Percentiles rank a stretch among this genome's conserved stretches.
phyloP scores from a whole-genome alignment of 257 asterid species.

The Thymus mandschuricus region DNA sequence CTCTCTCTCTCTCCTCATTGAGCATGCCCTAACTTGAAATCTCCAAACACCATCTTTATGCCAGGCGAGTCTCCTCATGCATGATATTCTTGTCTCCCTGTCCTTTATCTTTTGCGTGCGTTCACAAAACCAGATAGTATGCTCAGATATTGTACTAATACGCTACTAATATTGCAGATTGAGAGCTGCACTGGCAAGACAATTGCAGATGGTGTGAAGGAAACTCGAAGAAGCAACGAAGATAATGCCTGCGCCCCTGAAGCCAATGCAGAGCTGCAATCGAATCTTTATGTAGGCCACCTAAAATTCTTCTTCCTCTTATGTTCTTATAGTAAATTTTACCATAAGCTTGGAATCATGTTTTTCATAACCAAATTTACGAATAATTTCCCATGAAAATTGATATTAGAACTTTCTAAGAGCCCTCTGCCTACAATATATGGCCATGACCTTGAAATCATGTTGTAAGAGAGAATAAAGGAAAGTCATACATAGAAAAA shows the following conservation, averaged over 20 bases:
- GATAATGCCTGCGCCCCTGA: constrained; percentile 39
- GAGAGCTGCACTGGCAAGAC: constrained; percentile 37
- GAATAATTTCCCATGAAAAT: not conserved
- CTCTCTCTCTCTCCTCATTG: not conserved
- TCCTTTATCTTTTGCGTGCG: too few species aligned
- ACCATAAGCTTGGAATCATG: constrained; percentile 3
- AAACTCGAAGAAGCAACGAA: constrained; percentile 35
- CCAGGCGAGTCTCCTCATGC: too few species aligned
- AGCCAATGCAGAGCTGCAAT: constrained; percentile 44
- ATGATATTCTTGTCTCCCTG: too few species aligned
- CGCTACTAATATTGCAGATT: constrained; percentile 24
- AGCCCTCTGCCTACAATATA: too few species aligned
- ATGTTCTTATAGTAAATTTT: not conserved
- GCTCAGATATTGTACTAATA: not conserved
- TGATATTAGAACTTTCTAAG: too few species aligned
- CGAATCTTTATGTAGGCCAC: constrained; percentile 38
- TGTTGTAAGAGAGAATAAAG: too few species aligned
- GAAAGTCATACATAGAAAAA: constrained; percentile 23
- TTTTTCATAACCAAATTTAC: not conserved
- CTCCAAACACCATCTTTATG: not conserved
- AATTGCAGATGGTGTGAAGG: constrained; percentile 38
- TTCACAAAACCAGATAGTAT: too few species aligned
- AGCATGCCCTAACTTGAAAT: not conserved
- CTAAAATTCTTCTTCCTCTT: constrained; percentile 14
- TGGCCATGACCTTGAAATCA: constrained; percentile 30